These are phyloP conservation scores for Debaryomyces nepalensis DNA, from an alignment of 1,139 yeast species.

Conservation along the genomic window DNA sequence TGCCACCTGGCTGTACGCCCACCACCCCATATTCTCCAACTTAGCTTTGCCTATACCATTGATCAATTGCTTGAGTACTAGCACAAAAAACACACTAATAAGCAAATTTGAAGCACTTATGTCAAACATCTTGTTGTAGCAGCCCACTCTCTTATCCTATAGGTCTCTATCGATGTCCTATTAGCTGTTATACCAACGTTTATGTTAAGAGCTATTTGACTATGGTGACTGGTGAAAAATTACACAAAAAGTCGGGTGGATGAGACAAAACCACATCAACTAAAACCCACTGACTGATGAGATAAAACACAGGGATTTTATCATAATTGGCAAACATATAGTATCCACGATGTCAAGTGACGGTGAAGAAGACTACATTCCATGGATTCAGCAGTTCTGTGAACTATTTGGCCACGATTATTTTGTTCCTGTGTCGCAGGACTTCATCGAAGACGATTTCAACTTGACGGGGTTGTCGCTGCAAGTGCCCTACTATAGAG, in stretches of 20 bases:
- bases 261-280: constrained; percentile 2
- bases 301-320: background rate
- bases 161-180: background rate
- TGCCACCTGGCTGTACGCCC: constrained; percentile 39
- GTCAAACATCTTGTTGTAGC: constrained; percentile 25
- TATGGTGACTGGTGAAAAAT: background rate
- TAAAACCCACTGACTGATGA: constrained; percentile 3
- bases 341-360: constrained; percentile 42
- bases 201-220: background rate
- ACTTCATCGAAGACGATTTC: constrained; percentile 95
- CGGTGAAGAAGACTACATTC: constrained; percentile 65
- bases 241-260: constrained; percentile 7
- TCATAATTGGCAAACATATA: background rate
- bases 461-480: constrained; percentile 87
- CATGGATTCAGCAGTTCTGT: constrained; percentile 93
- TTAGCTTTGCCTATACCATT: constrained; percentile 38
- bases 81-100: constrained; percentile 32
- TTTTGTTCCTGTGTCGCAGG: constrained; percentile 90
- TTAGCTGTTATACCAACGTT: background rate
- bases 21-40: constrained; percentile 48
- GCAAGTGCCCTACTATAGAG: constrained; percentile 88
- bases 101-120: constrained; percentile 38
- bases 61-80: constrained; percentile 37
- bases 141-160: background rate
- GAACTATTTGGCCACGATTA: constrained; percentile 89